Conservation (phyloP, 2,329 filamentous ascomycete species). For the Fusarium sp. region DNA sequence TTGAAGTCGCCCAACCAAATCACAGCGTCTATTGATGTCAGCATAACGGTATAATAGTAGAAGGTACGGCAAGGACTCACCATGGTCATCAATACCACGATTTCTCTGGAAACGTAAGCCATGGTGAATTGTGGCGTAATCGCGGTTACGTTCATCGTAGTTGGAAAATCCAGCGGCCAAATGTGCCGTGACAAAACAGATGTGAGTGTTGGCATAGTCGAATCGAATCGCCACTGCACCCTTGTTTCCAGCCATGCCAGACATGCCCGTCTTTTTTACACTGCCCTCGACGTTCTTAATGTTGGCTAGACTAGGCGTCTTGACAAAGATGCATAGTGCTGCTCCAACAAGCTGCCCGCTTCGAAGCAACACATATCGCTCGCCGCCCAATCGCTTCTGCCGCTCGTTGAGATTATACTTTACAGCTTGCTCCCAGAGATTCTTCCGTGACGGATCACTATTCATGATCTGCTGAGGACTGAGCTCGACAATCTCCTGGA, state of each 20-base stretch:
- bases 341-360: slow-evolving; percentile 96
- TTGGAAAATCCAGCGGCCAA: slow-evolving; percentile 95
- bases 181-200: slow-evolving; percentile 97
- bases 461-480: slow-evolving; percentile 99
- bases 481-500: slow-evolving; percentile 98
- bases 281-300: slow-evolving; percentile 98
- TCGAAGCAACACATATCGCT: slow-evolving; percentile 88
- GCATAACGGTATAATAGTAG: slow-evolving; percentile 21
- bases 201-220: slow-evolving; percentile 90
- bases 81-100: slow-evolving; percentile 90
- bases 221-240: slow-evolving; percentile 96
- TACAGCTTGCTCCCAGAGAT: slow-evolving; percentile 87
- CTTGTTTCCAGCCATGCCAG: slow-evolving; percentile 97
- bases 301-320: slow-evolving; percentile 76
- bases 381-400: slow-evolving; percentile 70
- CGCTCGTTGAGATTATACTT: slow-evolving; percentile 79
- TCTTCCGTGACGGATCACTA: slow-evolving; percentile 87
- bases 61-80: slow-evolving; percentile 51
- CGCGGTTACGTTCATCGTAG: slow-evolving; percentile 93
- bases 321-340: slow-evolving; percentile 91
- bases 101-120: slow-evolving; percentile 93
- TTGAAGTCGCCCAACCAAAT: slow-evolving; percentile 99
- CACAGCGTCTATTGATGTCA: slow-evolving; percentile 67
- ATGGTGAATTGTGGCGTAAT: slow-evolving; percentile 88
- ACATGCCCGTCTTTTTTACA: slow-evolving; percentile 94